Conservation (phyloP, 306 rosid genomes). For the Citrullus amarus region DNA sequence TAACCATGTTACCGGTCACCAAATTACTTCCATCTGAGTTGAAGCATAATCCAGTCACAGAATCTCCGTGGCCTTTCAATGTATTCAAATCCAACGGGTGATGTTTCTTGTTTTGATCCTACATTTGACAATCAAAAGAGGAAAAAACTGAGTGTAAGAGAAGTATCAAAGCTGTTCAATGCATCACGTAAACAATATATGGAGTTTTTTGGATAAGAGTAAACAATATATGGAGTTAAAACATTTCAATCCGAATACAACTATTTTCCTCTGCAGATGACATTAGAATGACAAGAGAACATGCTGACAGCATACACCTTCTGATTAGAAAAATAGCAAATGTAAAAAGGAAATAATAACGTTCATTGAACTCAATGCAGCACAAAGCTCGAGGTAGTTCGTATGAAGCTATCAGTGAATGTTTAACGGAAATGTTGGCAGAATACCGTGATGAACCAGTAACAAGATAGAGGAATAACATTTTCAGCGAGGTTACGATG, state of each 20-base stretch:
- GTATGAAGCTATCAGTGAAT: not conserved
- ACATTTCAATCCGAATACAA: not conserved
- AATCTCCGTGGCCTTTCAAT: constrained; percentile 91
- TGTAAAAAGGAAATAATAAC: not conserved
- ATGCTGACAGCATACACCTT: not conserved
- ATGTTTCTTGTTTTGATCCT: constrained; percentile 89
- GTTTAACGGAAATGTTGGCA: not conserved
- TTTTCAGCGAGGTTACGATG: not conserved
- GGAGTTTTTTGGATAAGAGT: not conserved
- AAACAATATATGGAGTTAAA: not conserved
- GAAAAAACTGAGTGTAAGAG: not conserved
- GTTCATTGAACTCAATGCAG: not conserved
- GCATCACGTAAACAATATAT: not conserved
- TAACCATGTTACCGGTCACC: constrained; percentile 52
- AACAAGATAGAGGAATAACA: not conserved
- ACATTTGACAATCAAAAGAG: constrained; percentile 17
- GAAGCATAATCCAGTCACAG: constrained; percentile 72
- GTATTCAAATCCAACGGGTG: constrained; percentile 96
- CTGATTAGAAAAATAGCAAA: not conserved
- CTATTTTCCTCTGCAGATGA: not conserved
- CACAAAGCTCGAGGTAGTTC: constrained; percentile 1
- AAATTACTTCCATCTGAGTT: constrained; percentile 61
- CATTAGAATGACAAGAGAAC: not conserved
- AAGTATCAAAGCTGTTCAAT: not conserved
- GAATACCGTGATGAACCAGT: not conserved